Conservation (phyloP, 176 grass and related monocot genomes). For the Thinopyrum elongatum region DNA sequence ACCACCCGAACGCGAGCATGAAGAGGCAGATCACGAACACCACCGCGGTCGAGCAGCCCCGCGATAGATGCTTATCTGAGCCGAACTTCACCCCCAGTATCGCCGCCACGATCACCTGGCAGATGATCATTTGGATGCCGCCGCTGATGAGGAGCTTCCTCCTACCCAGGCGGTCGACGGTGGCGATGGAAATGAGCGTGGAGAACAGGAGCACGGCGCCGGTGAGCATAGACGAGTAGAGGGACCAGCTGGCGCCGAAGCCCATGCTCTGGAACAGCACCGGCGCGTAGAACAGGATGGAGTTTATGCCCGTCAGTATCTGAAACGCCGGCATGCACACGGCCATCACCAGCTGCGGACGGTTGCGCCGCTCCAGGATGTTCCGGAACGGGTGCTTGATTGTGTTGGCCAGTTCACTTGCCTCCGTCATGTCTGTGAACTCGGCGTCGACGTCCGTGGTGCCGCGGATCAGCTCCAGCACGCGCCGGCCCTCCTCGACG, state of each 20-base stretch:
- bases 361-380: conserved; percentile 70
- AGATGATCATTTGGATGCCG: conserved; percentile 73
- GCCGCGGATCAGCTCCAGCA: conserved; percentile 73
- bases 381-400: conserved; percentile 75
- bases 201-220: conserved; percentile 65
- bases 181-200: conserved; percentile 51
- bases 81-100: conserved; percentile 70
- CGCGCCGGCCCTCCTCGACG: conserved; percentile 42
- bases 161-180: conserved; percentile 42
- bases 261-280: conserved; percentile 93
- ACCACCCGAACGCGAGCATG: conserved; percentile 80
- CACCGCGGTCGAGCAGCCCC: conserved; percentile 56
- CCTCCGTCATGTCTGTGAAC: conserved; percentile 78
- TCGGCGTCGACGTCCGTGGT: conserved; percentile 71
- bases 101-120: conserved; percentile 71
- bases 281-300: conserved; percentile 89
- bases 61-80: conserved; percentile 55
- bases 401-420: conserved; percentile 71
- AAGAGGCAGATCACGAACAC: conserved; percentile 74
- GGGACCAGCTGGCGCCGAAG: conserved; percentile 60
- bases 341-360: conserved; percentile 85
- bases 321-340: conserved; percentile 84
- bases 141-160: conserved; percentile 68
- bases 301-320: conserved; percentile 87
- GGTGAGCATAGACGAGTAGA: conserved; percentile 82